These are phyloP conservation scores for Penicillium cinerascens DNA, from an alignment of 495 filamentous ascomycete species.

Conservation along the genomic window DNA sequence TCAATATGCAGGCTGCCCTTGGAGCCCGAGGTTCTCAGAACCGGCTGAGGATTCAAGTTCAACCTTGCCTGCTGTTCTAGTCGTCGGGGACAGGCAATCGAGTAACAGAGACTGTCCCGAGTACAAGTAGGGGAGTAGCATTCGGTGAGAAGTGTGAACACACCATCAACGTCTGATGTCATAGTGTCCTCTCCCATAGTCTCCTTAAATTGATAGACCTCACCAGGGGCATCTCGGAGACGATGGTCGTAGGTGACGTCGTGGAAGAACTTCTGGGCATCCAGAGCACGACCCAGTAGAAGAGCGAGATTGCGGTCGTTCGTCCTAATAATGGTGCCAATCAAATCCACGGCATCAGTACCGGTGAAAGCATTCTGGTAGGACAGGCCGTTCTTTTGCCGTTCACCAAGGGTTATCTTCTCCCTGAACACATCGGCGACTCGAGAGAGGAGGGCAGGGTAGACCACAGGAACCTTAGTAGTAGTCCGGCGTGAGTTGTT, in stretches of 20 bases:
- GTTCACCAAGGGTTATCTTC: constrained; percentile 74
- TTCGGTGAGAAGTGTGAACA: constrained; percentile 93
- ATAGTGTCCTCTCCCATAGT: constrained; percentile 81
- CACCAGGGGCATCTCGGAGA: constrained; percentile 80
- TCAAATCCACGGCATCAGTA: constrained; percentile 90
- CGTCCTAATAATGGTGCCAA: constrained; percentile 92
- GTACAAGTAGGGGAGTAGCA: constrained; percentile 99
- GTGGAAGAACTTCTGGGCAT: constrained; percentile 99
- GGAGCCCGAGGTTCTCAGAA: constrained; percentile 77
- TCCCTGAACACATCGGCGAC: constrained; percentile 90
- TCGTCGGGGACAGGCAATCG: constrained; percentile 92
- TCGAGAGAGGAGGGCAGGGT: constrained; percentile 84
- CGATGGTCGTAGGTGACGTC: constrained; percentile 98
- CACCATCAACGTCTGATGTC: constrained; percentile 84
- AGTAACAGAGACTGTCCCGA: constrained; percentile 91
- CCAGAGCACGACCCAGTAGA: constrained; percentile 86
- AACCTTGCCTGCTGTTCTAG: constrained; percentile 92
- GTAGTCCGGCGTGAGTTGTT: constrained; percentile 43
- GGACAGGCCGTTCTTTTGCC: constrained; percentile 92
- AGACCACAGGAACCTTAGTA: constrained; percentile 71
- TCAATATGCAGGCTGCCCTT: constrained; percentile 71
- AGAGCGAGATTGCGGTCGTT: constrained; percentile 93
- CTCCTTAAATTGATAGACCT: constrained; percentile 96
- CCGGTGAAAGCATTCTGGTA: constrained; percentile 97
- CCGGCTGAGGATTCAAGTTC: constrained; percentile 87